Evolutionary conservation across 1,139 yeast species (phyloP).

Genomic region (Taphrina flavorubra): DNA sequence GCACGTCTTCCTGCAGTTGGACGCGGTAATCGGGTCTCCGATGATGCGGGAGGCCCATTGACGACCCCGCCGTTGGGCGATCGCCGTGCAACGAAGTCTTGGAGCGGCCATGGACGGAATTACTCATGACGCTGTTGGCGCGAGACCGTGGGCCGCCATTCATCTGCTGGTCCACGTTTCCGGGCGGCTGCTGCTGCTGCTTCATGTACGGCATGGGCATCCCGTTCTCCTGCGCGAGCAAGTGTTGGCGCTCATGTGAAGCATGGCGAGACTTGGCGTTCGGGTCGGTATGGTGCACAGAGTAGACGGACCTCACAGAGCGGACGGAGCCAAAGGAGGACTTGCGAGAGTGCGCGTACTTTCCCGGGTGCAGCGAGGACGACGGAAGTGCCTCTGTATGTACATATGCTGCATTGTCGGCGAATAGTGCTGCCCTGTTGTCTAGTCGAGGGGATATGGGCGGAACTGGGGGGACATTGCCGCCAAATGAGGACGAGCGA

Average conservation of each 20-base stretch:
- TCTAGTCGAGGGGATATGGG: constrained; percentile 18
- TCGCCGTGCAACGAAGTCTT: constrained; percentile 24
- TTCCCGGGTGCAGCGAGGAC: constrained; percentile 1
- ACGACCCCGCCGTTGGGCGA: neutral
- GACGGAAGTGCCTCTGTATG: constrained; percentile 21
- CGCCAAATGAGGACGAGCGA: constrained; percentile 22
- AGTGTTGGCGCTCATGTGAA: constrained; percentile 9
- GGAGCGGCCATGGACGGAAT: constrained; percentile 10
- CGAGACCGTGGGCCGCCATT: neutral
- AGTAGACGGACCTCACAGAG: constrained; percentile 18
- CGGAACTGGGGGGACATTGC: constrained; percentile 35
- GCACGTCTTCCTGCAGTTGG: constrained; percentile 17
- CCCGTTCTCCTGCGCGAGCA: constrained; percentile 26
- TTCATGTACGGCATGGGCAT: constrained; percentile 21
- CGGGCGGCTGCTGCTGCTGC: neutral
- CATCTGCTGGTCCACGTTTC: neutral
- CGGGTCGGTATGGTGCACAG: constrained; percentile 8
- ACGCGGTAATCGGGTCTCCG: constrained; percentile 19
- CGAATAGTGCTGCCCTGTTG: constrained; percentile 28
- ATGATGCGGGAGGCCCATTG: neutral
- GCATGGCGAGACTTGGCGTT: constrained; percentile 10
- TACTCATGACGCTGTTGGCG: constrained; percentile 7
- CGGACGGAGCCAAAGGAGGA: constrained; percentile 15
- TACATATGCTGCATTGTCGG: constrained; percentile 32
- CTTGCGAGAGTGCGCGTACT: constrained; percentile 2